Conservation (phyloP, 1,284 basidiomycete genomes). For the Pyrrhoderma lamaoense region DNA sequence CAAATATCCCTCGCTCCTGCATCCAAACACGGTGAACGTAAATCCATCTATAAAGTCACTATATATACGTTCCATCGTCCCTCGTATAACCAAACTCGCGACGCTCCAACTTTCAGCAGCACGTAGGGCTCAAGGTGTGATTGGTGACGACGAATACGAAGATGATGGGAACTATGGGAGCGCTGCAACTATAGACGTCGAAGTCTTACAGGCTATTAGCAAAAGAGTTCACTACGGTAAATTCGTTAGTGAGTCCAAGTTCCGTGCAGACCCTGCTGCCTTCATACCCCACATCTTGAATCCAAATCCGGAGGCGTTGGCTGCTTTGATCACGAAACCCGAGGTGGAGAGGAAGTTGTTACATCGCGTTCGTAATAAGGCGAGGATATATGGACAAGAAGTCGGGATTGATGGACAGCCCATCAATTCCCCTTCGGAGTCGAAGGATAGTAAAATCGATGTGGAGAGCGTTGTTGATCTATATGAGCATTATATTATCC, state of each 20-base stretch:
- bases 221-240: conserved; percentile 99
- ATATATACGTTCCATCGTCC: conserved; percentile 77
- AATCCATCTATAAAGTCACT: conserved; percentile 86
- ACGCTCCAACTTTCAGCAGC: conserved; percentile 52
- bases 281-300: conserved; percentile 89
- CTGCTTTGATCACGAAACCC: conserved; percentile 89
- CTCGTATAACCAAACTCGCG: conserved; percentile 70
- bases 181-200: conserved; percentile 89
- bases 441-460: conserved; percentile 67
- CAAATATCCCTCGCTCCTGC: conserved; percentile 71
- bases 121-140: conserved; percentile 60
- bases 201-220: conserved; percentile 89
- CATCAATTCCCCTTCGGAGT: conserved; percentile 25
- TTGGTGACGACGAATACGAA: conserved; percentile 58
- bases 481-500: conserved; percentile 94
- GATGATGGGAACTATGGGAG: conserved; percentile 98
- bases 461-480: conserved; percentile 88
- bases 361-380: conserved; percentile 85
- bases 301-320: conserved; percentile 70
- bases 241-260: conserved; percentile 98
- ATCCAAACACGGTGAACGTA: conserved; percentile 81
- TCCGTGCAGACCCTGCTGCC: conserved; percentile 72
- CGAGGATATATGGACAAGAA: conserved; percentile 88
- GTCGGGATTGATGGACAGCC: conserved; percentile 68
- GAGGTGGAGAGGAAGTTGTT: conserved; percentile 89